Conservation (phyloP, 305 asterid species). For the Solanum hybrid region DNA sequence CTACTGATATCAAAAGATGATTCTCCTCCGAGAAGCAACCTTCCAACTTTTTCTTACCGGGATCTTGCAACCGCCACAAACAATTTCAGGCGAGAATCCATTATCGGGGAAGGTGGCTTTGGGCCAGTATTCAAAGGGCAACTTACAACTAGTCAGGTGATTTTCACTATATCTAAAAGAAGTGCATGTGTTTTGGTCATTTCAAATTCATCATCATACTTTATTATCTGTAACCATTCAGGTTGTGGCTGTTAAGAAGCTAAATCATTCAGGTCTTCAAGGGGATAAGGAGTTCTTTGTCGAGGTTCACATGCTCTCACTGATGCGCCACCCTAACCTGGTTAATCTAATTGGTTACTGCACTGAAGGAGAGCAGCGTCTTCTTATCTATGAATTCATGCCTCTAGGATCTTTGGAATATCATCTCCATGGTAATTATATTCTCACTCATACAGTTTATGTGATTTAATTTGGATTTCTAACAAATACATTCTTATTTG, state of each 20-base stretch:
- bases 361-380: conserved; percentile 32
- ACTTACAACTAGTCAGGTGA: conserved; percentile 24
- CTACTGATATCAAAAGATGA: conserved; percentile 8
- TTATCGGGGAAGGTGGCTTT: conserved; percentile 42
- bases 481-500: not conserved
- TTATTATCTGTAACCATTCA: conserved; percentile 1
- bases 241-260: conserved; percentile 36
- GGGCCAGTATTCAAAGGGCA: conserved; percentile 34
- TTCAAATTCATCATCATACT: not conserved
- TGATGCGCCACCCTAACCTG: conserved; percentile 32
- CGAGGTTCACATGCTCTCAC: conserved; percentile 36
- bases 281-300: conserved; percentile 32
- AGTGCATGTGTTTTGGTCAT: not conserved
- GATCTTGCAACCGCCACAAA: conserved; percentile 35
- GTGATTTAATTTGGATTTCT: not conserved
- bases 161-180: not conserved
- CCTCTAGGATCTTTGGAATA: conserved; percentile 32
- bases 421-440: conserved; percentile 26
- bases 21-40: conserved; percentile 5
- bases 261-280: conserved; percentile 29
- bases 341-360: conserved; percentile 36
- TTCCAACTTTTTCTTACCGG: conserved; percentile 22
- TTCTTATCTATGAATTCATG: conserved; percentile 33
- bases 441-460: not conserved
- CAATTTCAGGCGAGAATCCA: conserved; percentile 26